A percentile compares a stretch with the other conserved stretches of the same genome.
Evolutionary conservation across 495 filamentous ascomycete species (phyloP).

Genomic region (Xylaria grammica): DNA sequence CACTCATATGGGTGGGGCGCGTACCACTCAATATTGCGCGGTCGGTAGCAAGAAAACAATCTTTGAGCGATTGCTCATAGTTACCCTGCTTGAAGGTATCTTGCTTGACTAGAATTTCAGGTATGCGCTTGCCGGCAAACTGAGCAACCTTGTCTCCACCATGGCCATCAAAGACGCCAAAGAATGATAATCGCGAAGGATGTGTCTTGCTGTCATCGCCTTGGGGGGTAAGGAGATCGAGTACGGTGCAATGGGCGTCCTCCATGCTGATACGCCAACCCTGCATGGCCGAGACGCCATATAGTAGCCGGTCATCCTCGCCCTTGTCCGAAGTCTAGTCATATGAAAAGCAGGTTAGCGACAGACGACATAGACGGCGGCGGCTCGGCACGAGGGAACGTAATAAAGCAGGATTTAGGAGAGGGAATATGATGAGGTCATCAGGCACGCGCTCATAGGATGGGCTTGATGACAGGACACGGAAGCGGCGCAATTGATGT

Average conservation of each 20-base stretch:
- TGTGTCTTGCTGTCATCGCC: constrained; percentile 64
- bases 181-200: constrained; percentile 84
- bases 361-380: neutral
- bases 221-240: constrained; percentile 76
- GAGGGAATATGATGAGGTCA: constrained; percentile 29
- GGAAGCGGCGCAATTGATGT: constrained; percentile 28
- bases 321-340: constrained; percentile 82
- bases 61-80: constrained; percentile 94
- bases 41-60: constrained; percentile 96
- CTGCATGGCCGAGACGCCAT: constrained; percentile 97
- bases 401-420: constrained; percentile 20
- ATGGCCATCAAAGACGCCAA: constrained; percentile 97
- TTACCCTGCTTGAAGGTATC: constrained; percentile 88
- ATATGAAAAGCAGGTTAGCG: constrained; percentile 13
- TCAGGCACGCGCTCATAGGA: constrained; percentile 31
- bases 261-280: constrained; percentile 99
- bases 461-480: constrained; percentile 10
- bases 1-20: constrained; percentile 23
- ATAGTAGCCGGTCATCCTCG: constrained; percentile 89
- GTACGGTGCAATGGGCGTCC: constrained; percentile 86
- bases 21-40: constrained; percentile 92
- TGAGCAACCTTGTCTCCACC: constrained; percentile 95
- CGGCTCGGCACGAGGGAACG: constrained; percentile 24
- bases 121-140: constrained; percentile 90
- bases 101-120: constrained; percentile 93